These are phyloP conservation scores for Corniculantispora saksenae DNA, from an alignment of 2,329 filamentous ascomycete genomes.

Conservation along the genomic window DNA sequence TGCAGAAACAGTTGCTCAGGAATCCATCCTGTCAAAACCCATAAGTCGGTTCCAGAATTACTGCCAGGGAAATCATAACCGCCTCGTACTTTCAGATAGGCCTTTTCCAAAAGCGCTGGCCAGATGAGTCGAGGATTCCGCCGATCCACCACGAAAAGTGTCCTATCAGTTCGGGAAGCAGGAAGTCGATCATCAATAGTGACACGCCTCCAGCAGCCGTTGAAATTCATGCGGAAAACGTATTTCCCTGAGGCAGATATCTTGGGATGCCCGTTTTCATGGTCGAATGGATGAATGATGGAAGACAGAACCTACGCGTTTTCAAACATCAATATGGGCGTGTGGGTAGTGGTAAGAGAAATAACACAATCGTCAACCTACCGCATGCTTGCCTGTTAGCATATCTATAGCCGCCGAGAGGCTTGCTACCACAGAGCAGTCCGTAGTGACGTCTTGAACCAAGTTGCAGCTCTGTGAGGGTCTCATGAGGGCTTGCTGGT, in stretches of 20 bases:
- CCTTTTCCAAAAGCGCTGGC: conserved; percentile 93
- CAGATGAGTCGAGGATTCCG: conserved; percentile 80
- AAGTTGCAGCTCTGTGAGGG: conserved; percentile 68
- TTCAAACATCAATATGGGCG: neutral
- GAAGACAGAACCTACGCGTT: conserved; percentile 63
- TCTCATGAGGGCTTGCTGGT: conserved; percentile 54
- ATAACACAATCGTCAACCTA: conserved; percentile 40
- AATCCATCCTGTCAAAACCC: conserved; percentile 93
- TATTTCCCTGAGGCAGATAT: conserved; percentile 85
- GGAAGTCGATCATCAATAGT: conserved; percentile 88
- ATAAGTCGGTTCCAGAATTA: conserved; percentile 93
- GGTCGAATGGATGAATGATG: conserved; percentile 75
- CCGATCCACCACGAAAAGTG: conserved; percentile 84
- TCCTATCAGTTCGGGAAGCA: conserved; percentile 69
- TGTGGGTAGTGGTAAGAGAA: neutral
- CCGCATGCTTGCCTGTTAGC: conserved; percentile 67
- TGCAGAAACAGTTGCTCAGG: conserved; percentile 94
- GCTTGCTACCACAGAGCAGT: conserved; percentile 96
- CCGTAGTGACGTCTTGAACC: conserved; percentile 92
- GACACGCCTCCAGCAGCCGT: conserved; percentile 86
- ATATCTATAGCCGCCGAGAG: conserved; percentile 78
- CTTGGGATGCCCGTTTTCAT: conserved; percentile 54
- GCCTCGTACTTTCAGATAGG: conserved; percentile 90
- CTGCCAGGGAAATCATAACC: conserved; percentile 98
- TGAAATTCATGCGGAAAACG: conserved; percentile 90